Evolutionary conservation across 1,284 basidiomycete species (phyloP).

Genomic region (Irpex sp.): DNA sequence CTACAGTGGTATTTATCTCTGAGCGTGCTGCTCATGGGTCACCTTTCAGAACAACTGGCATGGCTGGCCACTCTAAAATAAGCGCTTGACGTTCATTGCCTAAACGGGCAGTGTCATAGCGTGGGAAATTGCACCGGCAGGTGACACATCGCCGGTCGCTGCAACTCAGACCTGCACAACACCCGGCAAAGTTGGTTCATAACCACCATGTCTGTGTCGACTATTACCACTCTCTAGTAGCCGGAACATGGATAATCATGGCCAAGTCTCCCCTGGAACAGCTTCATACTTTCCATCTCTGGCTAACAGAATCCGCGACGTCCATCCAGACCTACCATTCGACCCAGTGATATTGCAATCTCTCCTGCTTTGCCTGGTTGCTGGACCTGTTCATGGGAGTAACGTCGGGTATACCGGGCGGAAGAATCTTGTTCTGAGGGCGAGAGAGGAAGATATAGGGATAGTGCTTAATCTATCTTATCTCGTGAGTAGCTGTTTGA

Average conservation of each 20-base stretch:
- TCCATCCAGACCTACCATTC: slow-evolving; percentile 44
- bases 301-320: slow-evolving; percentile 40
- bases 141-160: too few relatives aligned
- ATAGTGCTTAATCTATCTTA: slow-evolving; percentile 51
- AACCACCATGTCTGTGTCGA: background rate
- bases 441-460: slow-evolving; percentile 55
- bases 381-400: slow-evolving; percentile 28
- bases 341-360: slow-evolving; percentile 65
- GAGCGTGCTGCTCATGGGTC: too few relatives aligned
- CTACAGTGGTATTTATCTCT: too few relatives aligned
- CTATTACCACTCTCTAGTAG: background rate
- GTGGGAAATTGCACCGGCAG: too few relatives aligned
- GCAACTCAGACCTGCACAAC: too few relatives aligned
- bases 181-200: background rate
- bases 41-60: too few relatives aligned
- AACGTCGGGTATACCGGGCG: slow-evolving; percentile 20
- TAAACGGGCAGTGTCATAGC: too few relatives aligned
- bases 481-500: slow-evolving; percentile 42
- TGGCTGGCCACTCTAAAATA: too few relatives aligned
- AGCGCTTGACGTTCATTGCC: too few relatives aligned
- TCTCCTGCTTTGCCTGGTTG: slow-evolving; percentile 59
- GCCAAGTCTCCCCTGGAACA: slow-evolving; percentile 34
- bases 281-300: slow-evolving; percentile 51
- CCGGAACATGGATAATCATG: background rate
- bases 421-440: slow-evolving; percentile 59